Evolutionary conservation across 2,329 filamentous ascomycete species (phyloP), one percentile per base, ranked within the genome.

Genomic region (Gaeumannomyces sp.): DNA sequence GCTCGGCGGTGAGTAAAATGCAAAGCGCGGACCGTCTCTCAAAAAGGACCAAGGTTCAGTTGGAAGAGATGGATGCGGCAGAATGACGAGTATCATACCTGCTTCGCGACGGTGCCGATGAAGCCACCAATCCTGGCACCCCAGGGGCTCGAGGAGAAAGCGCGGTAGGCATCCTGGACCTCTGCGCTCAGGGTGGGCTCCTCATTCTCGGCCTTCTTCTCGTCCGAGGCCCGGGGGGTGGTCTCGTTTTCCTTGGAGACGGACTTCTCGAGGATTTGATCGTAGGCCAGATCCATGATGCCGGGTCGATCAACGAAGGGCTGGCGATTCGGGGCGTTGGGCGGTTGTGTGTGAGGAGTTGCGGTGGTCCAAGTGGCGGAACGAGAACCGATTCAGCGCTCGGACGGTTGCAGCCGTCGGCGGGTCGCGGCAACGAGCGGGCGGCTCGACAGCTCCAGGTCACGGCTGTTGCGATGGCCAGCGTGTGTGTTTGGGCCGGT

Each of bases 271-370:
- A 92, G 89, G 72, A 98, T 96, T 77, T 97, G 93, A 74, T 99
- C 95, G 84, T 98, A 99, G 59, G 93, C 93, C 73, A 96, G 83
- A 85, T 99, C 95, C 95, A 99, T 98, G 69, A 69, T 72, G 28
- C 22, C 50, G 50, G 22, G 13, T n/a, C 2, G 50, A 58, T 62
- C 27, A 4, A 10, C 8, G 45, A 25, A 25, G 45, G 22, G 45
- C 45, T 22, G 45, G 14, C 4, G 38, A 53, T 53, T 22, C 45
- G 22, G 45, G 5, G n/a, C 16, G 16, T 53, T n/a, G 7, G 45
- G n/a, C 45, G 19, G 10, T 59, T 28, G 57, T 59, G 57, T 59
- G 57, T 16, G 57, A 59, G 25, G 45, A 53, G 45, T 1, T 53
- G 45, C 45, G 45, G 45, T 53, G 45, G 45, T 53, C 45, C 45